Evolutionary conservation across 306 rosid species (phyloP), one percentile per base, ranked within the genome.

Genomic region (Arachis hypogaea): DNA sequence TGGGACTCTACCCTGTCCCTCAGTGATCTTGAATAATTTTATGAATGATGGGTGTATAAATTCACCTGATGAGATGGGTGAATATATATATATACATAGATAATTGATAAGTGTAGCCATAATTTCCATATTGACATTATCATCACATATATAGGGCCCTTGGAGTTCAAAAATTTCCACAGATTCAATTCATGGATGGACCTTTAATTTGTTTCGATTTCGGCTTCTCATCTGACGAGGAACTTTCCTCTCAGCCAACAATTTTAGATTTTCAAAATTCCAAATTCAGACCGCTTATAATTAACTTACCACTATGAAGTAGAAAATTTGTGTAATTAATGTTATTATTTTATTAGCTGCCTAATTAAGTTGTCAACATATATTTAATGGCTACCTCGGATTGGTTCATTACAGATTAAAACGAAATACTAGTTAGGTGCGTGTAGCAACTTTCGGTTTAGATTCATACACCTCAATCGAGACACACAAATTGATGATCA

Each of bases 161-260:
- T 40, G 22, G 29, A 12, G 58, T 14, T 46, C 3, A 46, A 7
- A 49, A 60, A 9, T 2, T 33, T 33, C 5, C 28, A 60, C 47
- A 42, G 44, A 77, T 2, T 44, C 58, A 50, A 11, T 11, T 18
- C 36, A 43, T 7, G 7, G 2, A 43, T 7, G 7, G 2, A 22
- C n/a, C 40, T 40, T 49, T 4, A 12, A 2, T 47, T 59, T 28
- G 14, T 51, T 69, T 59, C 4, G 28, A 22, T 22, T 22, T 22
- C 28, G 28, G 45, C 36, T 22, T 45, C 64, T 46, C 52, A 56
- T 28, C 38, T 7, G 7, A 62, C 72, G 49, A 45, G 36, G 68
- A 74, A 80, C 57, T 42, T 80, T 80, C 80, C 77, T 55, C 30
- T 12, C 11, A 6, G n/a, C 43, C 55, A 51, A 51, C 64, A 51